Conservation (phyloP, 371 early-diverging fungal genomes). For the Rhizopus arrhizus region DNA sequence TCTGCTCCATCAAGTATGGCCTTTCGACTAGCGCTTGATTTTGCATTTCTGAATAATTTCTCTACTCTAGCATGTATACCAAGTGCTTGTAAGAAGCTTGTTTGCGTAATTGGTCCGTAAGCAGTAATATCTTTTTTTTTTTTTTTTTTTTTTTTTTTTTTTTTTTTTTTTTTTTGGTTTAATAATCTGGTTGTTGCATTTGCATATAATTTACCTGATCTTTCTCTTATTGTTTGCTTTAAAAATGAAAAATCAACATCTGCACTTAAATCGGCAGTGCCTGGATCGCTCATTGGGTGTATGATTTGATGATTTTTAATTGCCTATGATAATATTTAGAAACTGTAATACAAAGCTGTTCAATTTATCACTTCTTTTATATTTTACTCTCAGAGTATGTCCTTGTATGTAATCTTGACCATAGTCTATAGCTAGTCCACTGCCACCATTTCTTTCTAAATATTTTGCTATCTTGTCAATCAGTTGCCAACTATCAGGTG, state of each 20-base stretch:
- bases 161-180: background rate
- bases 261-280: conserved; percentile 86
- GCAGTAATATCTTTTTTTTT: conserved; percentile 25
- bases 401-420: conserved; percentile 80
- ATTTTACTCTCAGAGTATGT: conserved; percentile 79
- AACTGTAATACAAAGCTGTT: conserved; percentile 6
- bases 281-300: conserved; percentile 78
- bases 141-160: conserved; percentile 13
- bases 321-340: conserved; percentile 58
- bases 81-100: conserved; percentile 76
- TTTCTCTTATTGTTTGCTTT: conserved; percentile 56
- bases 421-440: conserved; percentile 89
- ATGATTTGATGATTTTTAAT: conserved; percentile 83
- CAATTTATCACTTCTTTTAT: background rate
- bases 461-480: conserved; percentile 67
- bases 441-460: conserved; percentile 66
- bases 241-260: conserved; percentile 92
- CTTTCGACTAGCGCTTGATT: conserved; percentile 51
- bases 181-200: background rate
- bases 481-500: conserved; percentile 75
- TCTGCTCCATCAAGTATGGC: conserved; percentile 71
- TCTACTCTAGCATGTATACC: conserved; percentile 83
- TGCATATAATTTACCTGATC: conserved; percentile 34
- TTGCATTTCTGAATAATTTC: conserved; percentile 68
- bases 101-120: conserved; percentile 86